Evolutionary conservation across 345 rosid species (phyloP).

Genomic region (Citrus maxima): DNA sequence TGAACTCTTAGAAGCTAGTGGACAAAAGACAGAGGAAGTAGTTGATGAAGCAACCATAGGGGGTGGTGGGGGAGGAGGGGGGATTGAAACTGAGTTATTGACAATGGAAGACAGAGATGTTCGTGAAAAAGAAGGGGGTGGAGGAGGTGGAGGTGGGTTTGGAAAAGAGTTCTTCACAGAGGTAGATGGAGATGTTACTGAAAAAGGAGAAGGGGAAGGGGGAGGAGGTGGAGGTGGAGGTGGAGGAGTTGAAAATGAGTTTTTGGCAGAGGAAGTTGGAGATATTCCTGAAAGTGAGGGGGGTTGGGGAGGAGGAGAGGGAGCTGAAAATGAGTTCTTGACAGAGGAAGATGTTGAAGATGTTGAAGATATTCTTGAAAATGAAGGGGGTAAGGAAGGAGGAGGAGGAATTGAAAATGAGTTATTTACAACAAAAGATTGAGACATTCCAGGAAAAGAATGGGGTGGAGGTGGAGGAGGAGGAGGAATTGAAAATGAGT

Average conservation of each 20-base stretch:
- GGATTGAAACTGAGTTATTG: conserved; percentile 10
- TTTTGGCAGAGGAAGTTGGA: conserved; percentile 7
- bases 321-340: conserved; percentile 15
- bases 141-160: conserved; percentile 4
- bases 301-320: conserved; percentile 22
- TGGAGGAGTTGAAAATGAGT: conserved; percentile 16
- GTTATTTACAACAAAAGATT: conserved; percentile 3
- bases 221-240: conserved; percentile 19
- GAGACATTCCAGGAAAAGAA: conserved; percentile 20
- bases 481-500: conserved; percentile 10
- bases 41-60: conserved; percentile 23
- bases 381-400: conserved; percentile 17
- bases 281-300: neutral
- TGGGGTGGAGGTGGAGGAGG: conserved; percentile 23
- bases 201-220: neutral
- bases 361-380: conserved; percentile 9
- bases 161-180: neutral
- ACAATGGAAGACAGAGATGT: conserved; percentile 3
- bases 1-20: conserved; percentile 15
- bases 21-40: conserved; percentile 25
- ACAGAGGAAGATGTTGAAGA: conserved; percentile 14
- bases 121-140: conserved; percentile 7
- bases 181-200: no score
- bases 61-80: conserved; percentile 29
- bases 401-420: conserved; percentile 21